Conservation (phyloP, 73 alveolate genomes). For the Blepharisma stoltei region DNA sequence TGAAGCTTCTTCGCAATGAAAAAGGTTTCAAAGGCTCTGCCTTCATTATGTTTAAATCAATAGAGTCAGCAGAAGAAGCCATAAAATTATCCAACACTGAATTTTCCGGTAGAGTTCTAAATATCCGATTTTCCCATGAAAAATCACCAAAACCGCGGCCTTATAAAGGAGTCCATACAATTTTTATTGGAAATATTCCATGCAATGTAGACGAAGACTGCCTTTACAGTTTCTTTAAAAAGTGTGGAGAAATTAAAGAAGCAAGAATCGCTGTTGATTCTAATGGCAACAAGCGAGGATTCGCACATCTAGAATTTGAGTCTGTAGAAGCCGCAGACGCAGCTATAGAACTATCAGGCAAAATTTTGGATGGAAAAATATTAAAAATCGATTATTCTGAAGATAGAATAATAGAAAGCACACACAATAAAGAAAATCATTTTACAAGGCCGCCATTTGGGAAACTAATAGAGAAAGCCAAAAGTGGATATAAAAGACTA, state of each 20-base stretch:
- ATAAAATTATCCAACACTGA: conserved; percentile 44
- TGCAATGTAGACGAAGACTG: conserved; percentile 65
- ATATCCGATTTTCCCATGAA: conserved; percentile 52
- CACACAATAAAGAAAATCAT: too few species aligned
- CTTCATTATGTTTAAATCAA: conserved; percentile 47
- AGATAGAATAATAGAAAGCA: conserved; percentile 12
- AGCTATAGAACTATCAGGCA: conserved; percentile 73
- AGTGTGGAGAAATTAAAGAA: conserved; percentile 80
- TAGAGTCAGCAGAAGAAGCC: conserved; percentile 43
- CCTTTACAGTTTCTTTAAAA: conserved; percentile 67
- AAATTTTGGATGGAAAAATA: conserved; percentile 69
- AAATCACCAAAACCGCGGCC: not conserved
- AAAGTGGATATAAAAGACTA: too few species aligned
- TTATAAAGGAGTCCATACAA: conserved; percentile 30
- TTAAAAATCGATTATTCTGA: conserved; percentile 71
- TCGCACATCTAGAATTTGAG: conserved; percentile 86
- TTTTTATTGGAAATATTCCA: conserved; percentile 87
- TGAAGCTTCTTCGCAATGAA: conserved; percentile 32
- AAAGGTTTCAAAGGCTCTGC: conserved; percentile 49
- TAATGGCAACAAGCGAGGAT: conserved; percentile 85
- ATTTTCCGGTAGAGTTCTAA: conserved; percentile 51
- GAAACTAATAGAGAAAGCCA: too few species aligned
- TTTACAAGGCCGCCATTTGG: too few species aligned
- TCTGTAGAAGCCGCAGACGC: conserved; percentile 66
- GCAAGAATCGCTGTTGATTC: conserved; percentile 75